phyloP scores from a whole-genome alignment of 169 alveolate genomes.

The Plasmodium fragile region DNA sequence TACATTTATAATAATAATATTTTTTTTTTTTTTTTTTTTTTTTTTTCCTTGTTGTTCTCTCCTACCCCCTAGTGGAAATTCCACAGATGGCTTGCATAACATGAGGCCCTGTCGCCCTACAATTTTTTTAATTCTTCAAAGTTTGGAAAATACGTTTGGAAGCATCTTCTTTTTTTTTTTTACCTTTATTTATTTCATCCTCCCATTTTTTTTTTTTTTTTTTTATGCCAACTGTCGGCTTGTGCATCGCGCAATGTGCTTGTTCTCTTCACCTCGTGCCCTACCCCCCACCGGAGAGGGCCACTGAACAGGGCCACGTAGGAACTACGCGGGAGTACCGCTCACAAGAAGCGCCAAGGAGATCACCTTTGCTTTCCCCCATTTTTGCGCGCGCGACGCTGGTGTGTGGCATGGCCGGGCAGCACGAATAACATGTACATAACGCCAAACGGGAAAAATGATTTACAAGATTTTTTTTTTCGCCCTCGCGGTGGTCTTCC shows the following conservation, averaged over 20 bases:
- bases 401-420: not conserved
- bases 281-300: not conserved
- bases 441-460: slow-evolving; percentile 10
- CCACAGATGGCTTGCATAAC: not conserved
- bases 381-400: not conserved
- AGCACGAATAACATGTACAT: not conserved
- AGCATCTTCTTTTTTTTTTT: not conserved
- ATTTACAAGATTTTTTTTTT: not conserved
- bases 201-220: too few relatives aligned
- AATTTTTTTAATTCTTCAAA: not conserved
- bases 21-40: not conserved
- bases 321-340: not conserved
- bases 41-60: slow-evolving; percentile 2
- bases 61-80: not conserved
- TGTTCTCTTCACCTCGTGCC: not conserved
- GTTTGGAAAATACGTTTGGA: not conserved
- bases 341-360: not conserved
- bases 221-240: not conserved
- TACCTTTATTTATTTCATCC: not conserved
- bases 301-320: not conserved
- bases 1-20: not conserved
- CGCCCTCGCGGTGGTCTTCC: not conserved
- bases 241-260: not conserved
- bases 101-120: not conserved
- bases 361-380: not conserved